Evolutionary conservation across 306 rosid species (phyloP), one percentile per base, ranked within the genome.

Genomic region (Rosa lucieae): DNA sequence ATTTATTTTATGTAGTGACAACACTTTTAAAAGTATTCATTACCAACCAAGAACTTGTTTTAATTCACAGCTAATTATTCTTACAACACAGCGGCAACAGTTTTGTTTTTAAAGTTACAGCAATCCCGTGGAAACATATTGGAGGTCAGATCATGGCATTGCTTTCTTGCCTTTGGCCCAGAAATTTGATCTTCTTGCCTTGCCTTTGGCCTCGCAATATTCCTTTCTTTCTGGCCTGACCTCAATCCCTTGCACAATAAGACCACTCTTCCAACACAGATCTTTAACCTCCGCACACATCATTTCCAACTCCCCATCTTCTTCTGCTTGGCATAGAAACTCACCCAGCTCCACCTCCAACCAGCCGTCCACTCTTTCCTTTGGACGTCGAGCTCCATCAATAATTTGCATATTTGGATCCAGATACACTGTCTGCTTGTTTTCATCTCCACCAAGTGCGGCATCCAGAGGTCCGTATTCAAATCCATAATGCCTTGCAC

Each of bases 291-390:
- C 96, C 1, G 11, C 56, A 14, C 88, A 80, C 5, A 77, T 77
- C 83, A 92, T 84, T 78, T 90, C 88, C 67, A 92, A 40, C 55
- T 84, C 87, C 20, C 80, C 86, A 3, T 58, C 74, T 11, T 83
- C 89, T 39, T 39, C 84, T 43, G 82, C 85, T 37, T 75, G 63
- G 37, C 73, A 80, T 70, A 79, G 88, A 81, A 86, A 90, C 14
- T 85, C 90, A 4, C 94, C 97, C 77, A 92, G 46, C 78, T 88
- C 90, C 5, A 89, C 62, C 83, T 92, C 96, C 76, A 79, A 39
- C 96, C 96, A 90, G 52, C 94, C 88, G n/a, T 92, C 93, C 1
- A 14, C 52, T n/a, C n/a, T n/a, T n/a, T n/a, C n/a, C n/a, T n/a
- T n/a, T n/a, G n/a, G n/a, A n/a, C n/a, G n/a, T n/a, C n/a, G n/a